A percentile compares a stretch with the other conserved stretches of the same genome.
phyloP scores from a whole-genome alignment of 2,329 filamentous ascomycete genomes.

The Aspergillus melleus region DNA sequence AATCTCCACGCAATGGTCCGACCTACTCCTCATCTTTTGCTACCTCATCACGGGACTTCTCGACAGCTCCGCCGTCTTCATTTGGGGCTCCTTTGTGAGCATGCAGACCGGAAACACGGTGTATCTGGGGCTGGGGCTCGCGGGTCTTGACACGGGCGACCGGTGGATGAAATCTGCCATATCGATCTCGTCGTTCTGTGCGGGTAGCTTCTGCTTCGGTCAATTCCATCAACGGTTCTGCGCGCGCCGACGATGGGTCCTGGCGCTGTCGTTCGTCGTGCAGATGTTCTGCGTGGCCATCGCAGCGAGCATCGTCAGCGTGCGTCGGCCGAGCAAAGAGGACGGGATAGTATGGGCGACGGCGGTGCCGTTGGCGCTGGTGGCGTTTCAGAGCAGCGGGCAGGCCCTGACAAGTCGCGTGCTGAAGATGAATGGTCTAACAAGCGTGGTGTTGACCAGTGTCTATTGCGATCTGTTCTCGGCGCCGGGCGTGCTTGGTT shows the following conservation, averaged over 20 bases:
- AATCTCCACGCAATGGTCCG: conserved; percentile 63
- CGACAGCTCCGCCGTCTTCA: conserved; percentile 73
- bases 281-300: conserved; percentile 54
- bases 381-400: conserved; percentile 76
- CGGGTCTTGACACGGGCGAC: conserved; percentile 51
- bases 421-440: conserved; percentile 68
- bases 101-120: conserved; percentile 88
- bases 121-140: conserved; percentile 72
- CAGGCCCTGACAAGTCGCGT: conserved; percentile 75
- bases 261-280: conserved; percentile 52
- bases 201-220: conserved; percentile 71
- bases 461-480: conserved; percentile 80
- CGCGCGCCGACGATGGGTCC: conserved; percentile 46
- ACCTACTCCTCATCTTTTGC: conserved; percentile 68
- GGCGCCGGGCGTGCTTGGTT: conserved; percentile 55
- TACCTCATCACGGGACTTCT: conserved; percentile 77
- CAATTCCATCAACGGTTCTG: conserved; percentile 61
- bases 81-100: conserved; percentile 78
- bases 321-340: conserved; percentile 47
- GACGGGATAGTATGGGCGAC: conserved; percentile 55
- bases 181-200: conserved; percentile 69
- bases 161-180: conserved; percentile 72
- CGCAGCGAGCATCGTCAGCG: conserved; percentile 57
- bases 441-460: conserved; percentile 77
- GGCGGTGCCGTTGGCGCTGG: conserved; percentile 65